A percentile compares a stretch with the other conserved stretches of the same genome.
Evolutionary conservation across 2,329 filamentous ascomycete genomes (phyloP).

Genomic region (Fusarium graminum): DNA sequence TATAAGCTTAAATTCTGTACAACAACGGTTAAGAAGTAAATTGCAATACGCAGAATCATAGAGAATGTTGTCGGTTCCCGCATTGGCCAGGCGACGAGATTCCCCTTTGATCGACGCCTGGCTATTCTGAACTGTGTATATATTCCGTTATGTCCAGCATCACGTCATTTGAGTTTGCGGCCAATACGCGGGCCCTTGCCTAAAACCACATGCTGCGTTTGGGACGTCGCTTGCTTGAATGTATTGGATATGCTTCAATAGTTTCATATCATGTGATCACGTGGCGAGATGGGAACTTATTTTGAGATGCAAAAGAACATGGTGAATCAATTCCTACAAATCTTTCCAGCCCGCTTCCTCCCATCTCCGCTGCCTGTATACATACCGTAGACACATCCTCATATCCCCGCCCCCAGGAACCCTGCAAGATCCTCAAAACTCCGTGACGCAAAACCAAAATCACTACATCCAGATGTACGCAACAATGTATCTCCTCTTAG

Average conservation of each 20-base stretch:
- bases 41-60: no score
- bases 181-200: no score
- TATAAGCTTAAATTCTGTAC: no score
- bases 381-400: slow-evolving; percentile 43
- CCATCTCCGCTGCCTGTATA: slow-evolving; percentile 40
- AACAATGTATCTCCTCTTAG: slow-evolving; percentile 30
- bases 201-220: no score
- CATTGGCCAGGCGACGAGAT: no score
- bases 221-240: no score
- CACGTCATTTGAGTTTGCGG: no score
- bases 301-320: slow-evolving; percentile 43
- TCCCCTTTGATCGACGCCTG: no score
- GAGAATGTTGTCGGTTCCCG: no score
- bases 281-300: background rate
- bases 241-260: background rate
- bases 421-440: slow-evolving; percentile 54
- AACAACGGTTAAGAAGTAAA: no score
- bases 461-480: slow-evolving; percentile 56
- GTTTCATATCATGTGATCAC: background rate
- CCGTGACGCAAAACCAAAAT: slow-evolving; percentile 57
- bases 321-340: slow-evolving; percentile 49
- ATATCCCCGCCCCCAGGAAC: slow-evolving; percentile 45
- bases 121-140: no score
- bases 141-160: no score
- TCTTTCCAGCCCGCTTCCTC: slow-evolving; percentile 19